Conservation (phyloP, 2,329 filamentous ascomycete genomes). For the Calonectria pseudoreteaudii region DNA sequence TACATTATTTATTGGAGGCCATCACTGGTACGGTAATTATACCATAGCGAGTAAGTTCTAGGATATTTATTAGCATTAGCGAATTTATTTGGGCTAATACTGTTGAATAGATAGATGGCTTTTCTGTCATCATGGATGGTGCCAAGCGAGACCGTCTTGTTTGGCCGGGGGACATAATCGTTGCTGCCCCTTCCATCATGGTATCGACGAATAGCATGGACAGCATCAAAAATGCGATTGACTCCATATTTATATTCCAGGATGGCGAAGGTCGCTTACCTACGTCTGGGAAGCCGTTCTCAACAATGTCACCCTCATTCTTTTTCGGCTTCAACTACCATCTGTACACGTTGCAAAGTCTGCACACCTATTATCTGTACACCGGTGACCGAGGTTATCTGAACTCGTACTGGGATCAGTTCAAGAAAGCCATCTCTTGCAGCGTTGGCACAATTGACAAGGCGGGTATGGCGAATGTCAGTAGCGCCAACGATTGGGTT, state of each 20-base stretch:
- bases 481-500: not conserved
- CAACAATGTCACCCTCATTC: not conserved
- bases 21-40: not conserved
- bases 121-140: not conserved
- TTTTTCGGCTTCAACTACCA: not conserved
- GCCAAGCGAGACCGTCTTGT: not conserved
- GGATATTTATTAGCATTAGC: not conserved
- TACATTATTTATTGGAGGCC: not conserved
- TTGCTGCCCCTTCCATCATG: not conserved
- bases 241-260: not conserved
- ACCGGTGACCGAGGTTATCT: not conserved
- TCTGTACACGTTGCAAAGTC: not conserved
- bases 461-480: not conserved
- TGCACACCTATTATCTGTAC: not conserved
- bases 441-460: not conserved
- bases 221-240: not conserved
- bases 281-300: not conserved
- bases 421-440: not conserved
- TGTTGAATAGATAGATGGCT: not conserved
- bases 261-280: not conserved
- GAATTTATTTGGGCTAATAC: not conserved
- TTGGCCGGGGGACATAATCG: not conserved
- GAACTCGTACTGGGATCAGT: not conserved
- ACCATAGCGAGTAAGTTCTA: not conserved
- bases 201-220: not conserved